Evolutionary conservation across 1,139 yeast genomes (phyloP), one percentile per base, ranked within the genome.

Genomic region (Candida sanyaensis): DNA sequence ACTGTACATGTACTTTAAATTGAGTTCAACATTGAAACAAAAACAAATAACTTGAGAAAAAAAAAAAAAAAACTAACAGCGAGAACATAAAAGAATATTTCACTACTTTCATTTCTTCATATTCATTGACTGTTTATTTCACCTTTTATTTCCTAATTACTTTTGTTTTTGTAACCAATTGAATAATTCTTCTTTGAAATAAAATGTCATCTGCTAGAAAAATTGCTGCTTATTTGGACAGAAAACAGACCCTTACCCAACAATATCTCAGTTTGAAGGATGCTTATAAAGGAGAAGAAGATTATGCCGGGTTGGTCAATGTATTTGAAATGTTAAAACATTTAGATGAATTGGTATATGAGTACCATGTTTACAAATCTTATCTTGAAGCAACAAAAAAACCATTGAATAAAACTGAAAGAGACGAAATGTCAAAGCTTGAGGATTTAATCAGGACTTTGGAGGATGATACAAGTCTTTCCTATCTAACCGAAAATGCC

Each of bases 341-440:
- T 30, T 57, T 63, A 45, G 71, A 66, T 46, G 63, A 63, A 36
- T 48, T 62, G 9, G 47, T 58, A 5, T 66, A 64, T 43, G 62
- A 63, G 42, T 64, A 57, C 42, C 53, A 61, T 40, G 66, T 57
- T 6, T 46, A 51, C 21, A 54, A 50, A 30, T 43, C 61, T 8
- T 57, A 57, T 37, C 41, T 58, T 10, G 59, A 57, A 13, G 30
- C 46, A 7, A 23, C 51, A 2, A 55, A 11, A 46, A 36, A 8
- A 41, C 49, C n/a, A 54, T 54, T 36, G 44, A 30, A 44, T 40
- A 3, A 33, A 49, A 17, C 27, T 50, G 39, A 32, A 45, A 32
- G 28, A 10, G 26, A 32, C 13, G 12, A 28, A 11, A 7, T 17
- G 29, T 26, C 27, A n/a, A 46, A 50, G 2, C 43, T 59, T 33